Conservation (phyloP, 805 yeast species). For the Martiniozyma abietophila region DNA sequence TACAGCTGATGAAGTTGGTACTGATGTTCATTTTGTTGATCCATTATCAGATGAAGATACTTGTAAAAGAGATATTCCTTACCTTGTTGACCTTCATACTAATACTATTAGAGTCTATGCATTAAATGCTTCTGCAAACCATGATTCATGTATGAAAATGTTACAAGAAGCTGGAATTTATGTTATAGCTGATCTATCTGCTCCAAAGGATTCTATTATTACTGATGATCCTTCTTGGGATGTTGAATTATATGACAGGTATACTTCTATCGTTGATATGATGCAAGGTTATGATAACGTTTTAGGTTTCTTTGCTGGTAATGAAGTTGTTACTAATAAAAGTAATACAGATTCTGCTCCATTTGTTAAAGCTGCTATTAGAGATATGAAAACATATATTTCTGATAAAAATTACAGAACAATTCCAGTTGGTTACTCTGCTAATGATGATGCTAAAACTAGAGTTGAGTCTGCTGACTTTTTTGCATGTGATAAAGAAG, state of each 20-base stretch:
- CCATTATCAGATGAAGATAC: constrained; percentile 64
- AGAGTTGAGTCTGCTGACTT: constrained; percentile 74
- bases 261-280: constrained; percentile 72
- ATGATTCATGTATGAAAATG: constrained; percentile 68
- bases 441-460: constrained; percentile 80
- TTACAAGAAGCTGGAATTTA: constrained; percentile 83
- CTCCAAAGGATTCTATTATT: constrained; percentile 70
- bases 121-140: constrained; percentile 61
- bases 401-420: constrained; percentile 52
- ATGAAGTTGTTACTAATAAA: constrained; percentile 84
- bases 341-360: constrained; percentile 87
- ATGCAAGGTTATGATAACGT: constrained; percentile 72
- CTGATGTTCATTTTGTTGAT: constrained; percentile 40
- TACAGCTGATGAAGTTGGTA: constrained; percentile 35
- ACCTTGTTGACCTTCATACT: constrained; percentile 54
- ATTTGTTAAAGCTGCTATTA: constrained; percentile 89
- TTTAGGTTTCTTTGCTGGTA: constrained; percentile 94
- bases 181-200: constrained; percentile 81
- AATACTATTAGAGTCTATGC: constrained; percentile 85
- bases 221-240: constrained; percentile 78
- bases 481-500: constrained; percentile 71
- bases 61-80: constrained; percentile 81
- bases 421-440: constrained; percentile 91
- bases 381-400: constrained; percentile 80
- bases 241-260: constrained; percentile 59